A percentile compares a stretch with the other conserved stretches of the same genome.
Conservation (phyloP, 75 land plant species). For the Sequoiadendron giganteum region DNA sequence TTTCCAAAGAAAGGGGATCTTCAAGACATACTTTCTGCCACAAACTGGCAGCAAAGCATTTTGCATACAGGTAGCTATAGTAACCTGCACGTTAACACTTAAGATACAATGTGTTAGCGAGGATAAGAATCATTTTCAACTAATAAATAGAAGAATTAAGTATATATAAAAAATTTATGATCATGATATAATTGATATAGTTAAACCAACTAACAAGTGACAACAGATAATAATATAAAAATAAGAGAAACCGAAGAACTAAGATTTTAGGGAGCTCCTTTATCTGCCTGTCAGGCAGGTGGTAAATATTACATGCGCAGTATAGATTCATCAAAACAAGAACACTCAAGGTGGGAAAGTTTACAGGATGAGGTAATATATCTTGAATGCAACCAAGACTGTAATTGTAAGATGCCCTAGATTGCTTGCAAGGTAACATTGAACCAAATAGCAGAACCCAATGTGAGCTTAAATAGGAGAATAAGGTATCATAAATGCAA, state of each 20-base stretch:
- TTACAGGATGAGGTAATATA: not conserved
- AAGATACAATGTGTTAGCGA: not conserved
- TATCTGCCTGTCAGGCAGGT: not conserved
- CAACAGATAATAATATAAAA: not conserved
- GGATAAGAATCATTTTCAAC: not conserved
- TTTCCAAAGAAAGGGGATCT: constrained; percentile 65
- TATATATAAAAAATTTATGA: too few species aligned
- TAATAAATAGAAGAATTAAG: not conserved
- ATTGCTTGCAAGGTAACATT: not conserved
- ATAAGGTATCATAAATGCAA: not conserved
- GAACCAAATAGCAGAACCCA: not conserved
- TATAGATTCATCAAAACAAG: not conserved
- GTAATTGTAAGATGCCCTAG: not conserved
- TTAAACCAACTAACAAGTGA: not conserved
- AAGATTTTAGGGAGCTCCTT: not conserved
- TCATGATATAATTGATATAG: too few species aligned
- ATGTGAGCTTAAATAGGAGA: not conserved
- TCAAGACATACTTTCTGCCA: constrained; percentile 75
- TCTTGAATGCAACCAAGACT: not conserved
- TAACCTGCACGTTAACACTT: constrained; percentile 53
- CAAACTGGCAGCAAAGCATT: constrained; percentile 88
- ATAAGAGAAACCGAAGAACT: not conserved
- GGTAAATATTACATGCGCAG: not conserved
- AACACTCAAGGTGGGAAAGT: not conserved
- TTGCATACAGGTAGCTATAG: constrained; percentile 93